Percentiles rank a stretch among this genome's conserved stretches.
Conservation (phyloP, 192 early-diverging fungal species). For the Coemansia sp. region DNA sequence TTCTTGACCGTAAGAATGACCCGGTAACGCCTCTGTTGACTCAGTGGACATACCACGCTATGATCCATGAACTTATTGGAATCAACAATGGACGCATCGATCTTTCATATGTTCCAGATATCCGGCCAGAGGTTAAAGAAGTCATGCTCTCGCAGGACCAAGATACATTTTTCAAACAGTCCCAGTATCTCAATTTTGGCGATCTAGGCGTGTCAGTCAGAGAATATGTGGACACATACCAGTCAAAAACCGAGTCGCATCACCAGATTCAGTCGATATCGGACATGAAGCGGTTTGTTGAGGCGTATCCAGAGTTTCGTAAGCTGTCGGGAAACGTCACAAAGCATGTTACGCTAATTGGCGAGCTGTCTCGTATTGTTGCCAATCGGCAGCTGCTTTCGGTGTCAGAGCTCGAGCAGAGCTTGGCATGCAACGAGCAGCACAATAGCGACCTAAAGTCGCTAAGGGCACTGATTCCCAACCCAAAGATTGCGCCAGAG, state of each 20-base stretch:
- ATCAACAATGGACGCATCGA: conserved; percentile 92
- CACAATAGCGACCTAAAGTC: conserved; percentile 85
- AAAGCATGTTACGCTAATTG: conserved; percentile 96
- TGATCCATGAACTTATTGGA: conserved; percentile 95
- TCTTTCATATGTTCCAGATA: conserved; percentile 77
- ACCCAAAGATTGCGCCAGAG: conserved; percentile 65
- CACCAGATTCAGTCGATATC: conserved; percentile 92
- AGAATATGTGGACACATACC: conserved; percentile 91
- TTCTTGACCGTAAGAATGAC: conserved; percentile 94
- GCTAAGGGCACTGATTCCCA: conserved; percentile 58
- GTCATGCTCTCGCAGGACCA: conserved; percentile 89
- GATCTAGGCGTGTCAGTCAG: conserved; percentile 94
- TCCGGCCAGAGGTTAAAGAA: conserved; percentile 85
- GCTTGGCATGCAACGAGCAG: conserved; percentile 83
- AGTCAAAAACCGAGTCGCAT: conserved; percentile 85
- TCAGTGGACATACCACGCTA: conserved; percentile 99
- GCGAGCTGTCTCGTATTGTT: conserved; percentile 88
- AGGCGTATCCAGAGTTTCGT: conserved; percentile 97
- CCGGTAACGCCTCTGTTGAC: conserved; percentile 91
- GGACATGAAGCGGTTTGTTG: conserved; percentile 99
- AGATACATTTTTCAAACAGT: conserved; percentile 89
- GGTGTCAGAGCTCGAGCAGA: conserved; percentile 93
- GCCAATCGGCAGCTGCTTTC: conserved; percentile 73
- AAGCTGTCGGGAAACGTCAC: conserved; percentile 96
- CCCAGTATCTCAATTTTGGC: conserved; percentile 91